Base-by-base conservation (phyloP, 1,284 basidiomycete species). In the Cryptococcus depauperatus region DNA sequence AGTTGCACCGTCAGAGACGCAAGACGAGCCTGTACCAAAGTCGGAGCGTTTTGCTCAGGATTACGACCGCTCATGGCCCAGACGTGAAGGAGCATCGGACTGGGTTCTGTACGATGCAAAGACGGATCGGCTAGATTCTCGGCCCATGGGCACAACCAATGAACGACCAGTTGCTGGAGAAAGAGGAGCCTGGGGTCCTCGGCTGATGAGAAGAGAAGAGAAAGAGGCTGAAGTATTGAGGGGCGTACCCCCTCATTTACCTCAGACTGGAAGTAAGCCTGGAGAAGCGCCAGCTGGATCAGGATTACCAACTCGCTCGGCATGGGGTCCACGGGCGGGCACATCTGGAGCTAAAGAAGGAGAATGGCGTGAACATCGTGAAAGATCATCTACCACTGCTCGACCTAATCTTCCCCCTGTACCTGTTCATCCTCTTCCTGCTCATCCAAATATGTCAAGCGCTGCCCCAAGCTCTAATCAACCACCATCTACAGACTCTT, bases 51-150 rank as follows among this genome's bases (percentile, higher is more conserved):
- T 70, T 37, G 63, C 55, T 6, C 87, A 93, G 55, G 90, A 95
- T 66, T 91, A 86, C 64, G 90, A 92, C 70, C 79, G 90, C 48
- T 89, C 85, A 58, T 93, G 89, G 88, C 88, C 89, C 11, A 80
- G 81, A 19, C 55, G 55, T 44, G 34, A 26, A 4, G 22, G 33
- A 4, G 37, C 11, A 21, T 46, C 44, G 14, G 37, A 18, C 7
- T 29, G 84, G 23, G 81, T 83, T 0, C 73, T 93, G n/a, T 93
- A 91, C 74, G 92, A 93, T 58, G 89, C 90, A 58, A 79, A 82
- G 7, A 87, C 82, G 9, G 92, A 91, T 64, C 29, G 29, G 11
- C 29, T 30, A n/a, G 29, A 30, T 10, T 11, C 11, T 30, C 29
- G 29, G n/a, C 29, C 29, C 10, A n/a, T 11, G 29, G 11, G n/a